Evolutionary conservation across 2,329 filamentous ascomycete species (phyloP), one percentile per base, ranked within the genome.

Genomic region (Elsinoe perseae): DNA sequence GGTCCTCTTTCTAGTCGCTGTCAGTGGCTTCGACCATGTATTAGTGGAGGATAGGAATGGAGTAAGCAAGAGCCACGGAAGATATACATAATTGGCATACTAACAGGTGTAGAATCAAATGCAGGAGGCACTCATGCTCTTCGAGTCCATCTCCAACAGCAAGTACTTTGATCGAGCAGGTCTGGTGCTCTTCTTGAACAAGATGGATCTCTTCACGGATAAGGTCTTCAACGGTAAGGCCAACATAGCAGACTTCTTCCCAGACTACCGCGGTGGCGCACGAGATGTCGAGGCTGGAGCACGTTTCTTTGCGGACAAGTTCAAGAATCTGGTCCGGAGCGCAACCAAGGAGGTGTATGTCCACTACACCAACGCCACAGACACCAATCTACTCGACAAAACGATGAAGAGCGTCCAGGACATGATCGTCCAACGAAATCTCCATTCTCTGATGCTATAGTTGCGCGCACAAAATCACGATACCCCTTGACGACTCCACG

Each of bases 11-110:
- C 77, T 95, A 56, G 92, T 96, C 63, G 92, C 92, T 73, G 95
- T 96, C 65, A 95, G 90, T 64, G 91, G 95, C 73, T 96, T 96
- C 77, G 91, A 96, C 71, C 91, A 95, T 76, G 79, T 95, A 60
- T 81, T 96, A 44, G 95, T 96, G 71, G 91, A 96, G 71, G 91
- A 96, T 69, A 91, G 95, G 79, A 95, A 60, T 23, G 58, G 58
- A 36, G 58, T 60, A 27, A 60, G 58, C 27, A 88, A 0, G 88
- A 70, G 9, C 2, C 2, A 6, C 9, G 5, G 14, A n/a, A 14
- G 25, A 9, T n/a, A 28, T 25, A 28, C 4, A 27, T 23, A 27
- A 4, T 20, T 32, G 6, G 48, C 30, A 50, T 18, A 56, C 44
- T 40, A 20, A 20, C 30, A 7, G 20, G 4, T 65, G 4, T 65